Percentiles rank a stretch among this genome's conserved stretches.
These are phyloP conservation scores for Metschnikowia orientalis DNA, from an alignment of 805 yeast genomes.

Conservation along the genomic window DNA sequence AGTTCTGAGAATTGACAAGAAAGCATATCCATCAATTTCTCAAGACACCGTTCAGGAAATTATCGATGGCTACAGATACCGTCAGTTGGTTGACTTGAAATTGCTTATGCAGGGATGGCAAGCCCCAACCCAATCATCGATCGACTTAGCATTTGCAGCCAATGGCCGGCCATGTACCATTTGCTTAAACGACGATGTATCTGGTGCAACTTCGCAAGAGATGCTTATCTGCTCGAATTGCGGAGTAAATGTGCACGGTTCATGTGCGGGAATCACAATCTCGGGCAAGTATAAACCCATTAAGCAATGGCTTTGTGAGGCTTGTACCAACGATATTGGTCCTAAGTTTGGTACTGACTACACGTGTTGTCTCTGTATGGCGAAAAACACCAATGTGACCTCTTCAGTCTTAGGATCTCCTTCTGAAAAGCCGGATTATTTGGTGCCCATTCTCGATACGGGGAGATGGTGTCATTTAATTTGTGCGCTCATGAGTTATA, in stretches of 20 bases:
- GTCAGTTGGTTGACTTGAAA: slow-evolving; percentile 28
- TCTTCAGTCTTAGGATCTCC: slow-evolving; percentile 39
- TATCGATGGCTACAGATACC: slow-evolving; percentile 17
- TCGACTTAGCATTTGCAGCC: slow-evolving; percentile 12
- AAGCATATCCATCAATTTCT: slow-evolving; percentile 15
- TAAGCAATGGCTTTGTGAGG: slow-evolving; percentile 72
- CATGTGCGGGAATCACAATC: slow-evolving; percentile 55
- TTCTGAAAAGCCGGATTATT: slow-evolving; percentile 51
- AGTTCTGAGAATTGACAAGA: slow-evolving; percentile 19
- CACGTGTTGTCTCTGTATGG: slow-evolving; percentile 62
- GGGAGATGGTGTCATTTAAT: slow-evolving; percentile 76
- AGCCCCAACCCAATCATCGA: slow-evolving; percentile 12
- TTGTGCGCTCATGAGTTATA: slow-evolving; percentile 59
- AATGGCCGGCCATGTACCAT: slow-evolving; percentile 45
- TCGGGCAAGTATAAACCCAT: slow-evolving; percentile 22
- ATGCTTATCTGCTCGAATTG: slow-evolving; percentile 59
- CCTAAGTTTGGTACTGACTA: slow-evolving; percentile 57
- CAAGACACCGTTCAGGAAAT: slow-evolving; percentile 15
- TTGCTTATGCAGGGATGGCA: slow-evolving; percentile 12
- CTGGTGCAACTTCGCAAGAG: slow-evolving; percentile 24
- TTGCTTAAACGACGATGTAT: slow-evolving; percentile 42
- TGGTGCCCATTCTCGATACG: slow-evolving; percentile 57
- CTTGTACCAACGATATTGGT: slow-evolving; percentile 65
- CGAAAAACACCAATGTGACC: slow-evolving; percentile 48
- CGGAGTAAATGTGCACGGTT: slow-evolving; percentile 63